Conservation (phyloP, 352 stramenopile genomes). For the Poterioochromonas sp. region DNA sequence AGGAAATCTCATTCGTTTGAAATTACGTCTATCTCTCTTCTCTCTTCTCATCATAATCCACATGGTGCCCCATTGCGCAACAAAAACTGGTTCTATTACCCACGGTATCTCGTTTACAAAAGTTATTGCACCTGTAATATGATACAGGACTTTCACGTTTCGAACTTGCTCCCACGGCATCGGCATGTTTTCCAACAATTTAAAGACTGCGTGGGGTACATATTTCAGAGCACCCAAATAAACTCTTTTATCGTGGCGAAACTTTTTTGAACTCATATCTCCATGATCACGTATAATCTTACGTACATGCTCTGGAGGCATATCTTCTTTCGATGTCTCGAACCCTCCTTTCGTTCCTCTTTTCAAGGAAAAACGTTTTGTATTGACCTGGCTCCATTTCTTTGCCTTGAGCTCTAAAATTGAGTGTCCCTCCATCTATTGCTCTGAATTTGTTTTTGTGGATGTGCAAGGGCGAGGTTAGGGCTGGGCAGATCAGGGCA, state of each 20-base stretch:
- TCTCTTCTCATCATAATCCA: slow-evolving; percentile 99
- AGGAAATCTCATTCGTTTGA: slow-evolving; percentile 99
- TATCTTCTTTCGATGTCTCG: slow-evolving; percentile 55
- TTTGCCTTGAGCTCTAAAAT: slow-evolving; percentile 50
- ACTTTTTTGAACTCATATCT: slow-evolving; percentile 99
- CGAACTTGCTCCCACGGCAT: slow-evolving; percentile 99
- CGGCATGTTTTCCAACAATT: slow-evolving; percentile 99
- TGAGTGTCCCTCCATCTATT: too few relatives aligned
- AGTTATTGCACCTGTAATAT: slow-evolving; percentile 97
- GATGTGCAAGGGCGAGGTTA: too few relatives aligned
- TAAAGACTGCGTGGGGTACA: slow-evolving; percentile 96
- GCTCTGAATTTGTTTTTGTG: too few relatives aligned
- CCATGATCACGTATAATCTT: slow-evolving; percentile 99
- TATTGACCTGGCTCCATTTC: slow-evolving; percentile 68
- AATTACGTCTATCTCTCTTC: slow-evolving; percentile 96
- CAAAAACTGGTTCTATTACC: slow-evolving; percentile 98
- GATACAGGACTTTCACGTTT: slow-evolving; percentile 97
- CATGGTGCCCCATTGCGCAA: slow-evolving; percentile 98
- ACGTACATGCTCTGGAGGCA: slow-evolving; percentile 87
- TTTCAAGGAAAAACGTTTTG: slow-evolving; percentile 85
- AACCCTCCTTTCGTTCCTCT: slow-evolving; percentile 49
- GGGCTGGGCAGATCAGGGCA: too few relatives aligned
- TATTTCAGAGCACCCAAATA: slow-evolving; percentile 99
- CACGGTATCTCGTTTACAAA: slow-evolving; percentile 99
- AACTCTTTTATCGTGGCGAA: slow-evolving; percentile 94